A percentile compares a stretch with the other conserved stretches of the same genome.
Conservation (phyloP, 768 basidiomycete genomes). For the Mycena galopus region DNA sequence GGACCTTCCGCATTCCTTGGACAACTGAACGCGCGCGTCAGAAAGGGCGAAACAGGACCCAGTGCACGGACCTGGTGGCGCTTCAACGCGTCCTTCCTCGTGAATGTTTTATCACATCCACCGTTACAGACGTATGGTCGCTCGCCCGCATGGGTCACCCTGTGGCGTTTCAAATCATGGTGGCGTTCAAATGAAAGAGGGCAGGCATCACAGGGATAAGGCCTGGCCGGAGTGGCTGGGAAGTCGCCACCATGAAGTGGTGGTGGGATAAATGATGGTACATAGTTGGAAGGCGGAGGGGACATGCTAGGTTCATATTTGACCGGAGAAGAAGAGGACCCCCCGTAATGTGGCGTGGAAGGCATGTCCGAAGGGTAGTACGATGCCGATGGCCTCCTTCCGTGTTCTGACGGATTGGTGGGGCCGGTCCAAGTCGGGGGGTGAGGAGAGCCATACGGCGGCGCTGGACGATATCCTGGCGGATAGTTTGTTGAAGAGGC, state of each 20-base stretch:
- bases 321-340: background rate
- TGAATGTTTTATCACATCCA: conserved; percentile 89
- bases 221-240: conserved; percentile 69
- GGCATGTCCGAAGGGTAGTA: background rate
- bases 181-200: conserved; percentile 87
- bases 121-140: conserved; percentile 88
- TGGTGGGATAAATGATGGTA: conserved; percentile 18
- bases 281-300: background rate
- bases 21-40: conserved; percentile 18
- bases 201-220: conserved; percentile 79
- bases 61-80: conserved; percentile 78
- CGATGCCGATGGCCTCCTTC: background rate
- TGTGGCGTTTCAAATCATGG: conserved; percentile 87
- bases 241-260: conserved; percentile 48
- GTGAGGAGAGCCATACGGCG: conserved; percentile 1
- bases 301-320: background rate
- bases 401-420: background rate
- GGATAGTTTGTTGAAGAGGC: background rate
- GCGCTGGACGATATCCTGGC: background rate
- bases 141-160: conserved; percentile 86
- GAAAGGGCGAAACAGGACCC: background rate
- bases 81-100: conserved; percentile 88
- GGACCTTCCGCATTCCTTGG: conserved; percentile 29
- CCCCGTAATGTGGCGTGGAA: conserved; percentile 1
- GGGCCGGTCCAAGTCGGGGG: background rate